These are phyloP conservation scores for Penicillium frequentans DNA, from an alignment of 2,329 filamentous ascomycete species.

Conservation along the genomic window DNA sequence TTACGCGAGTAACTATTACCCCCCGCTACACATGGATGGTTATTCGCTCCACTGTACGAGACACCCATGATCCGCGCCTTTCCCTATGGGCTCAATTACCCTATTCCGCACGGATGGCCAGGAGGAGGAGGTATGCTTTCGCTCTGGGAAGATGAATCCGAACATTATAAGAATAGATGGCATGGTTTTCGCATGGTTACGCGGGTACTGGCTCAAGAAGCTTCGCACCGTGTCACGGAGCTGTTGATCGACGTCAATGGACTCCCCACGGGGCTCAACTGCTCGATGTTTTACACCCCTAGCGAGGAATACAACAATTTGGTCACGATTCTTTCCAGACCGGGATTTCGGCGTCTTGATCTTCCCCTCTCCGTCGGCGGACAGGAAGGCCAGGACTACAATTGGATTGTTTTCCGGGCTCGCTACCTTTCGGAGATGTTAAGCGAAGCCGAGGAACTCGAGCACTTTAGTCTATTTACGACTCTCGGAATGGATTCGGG, in stretches of 20 bases:
- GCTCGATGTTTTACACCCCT: slow-evolving; percentile 27
- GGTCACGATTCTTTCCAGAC: slow-evolving; percentile 7
- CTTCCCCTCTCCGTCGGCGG: slow-evolving; percentile 1
- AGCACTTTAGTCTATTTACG: not conserved
- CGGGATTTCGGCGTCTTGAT: slow-evolving; percentile 8
- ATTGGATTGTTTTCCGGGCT: not conserved
- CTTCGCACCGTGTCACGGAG: slow-evolving; percentile 32
- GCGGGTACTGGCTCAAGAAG: slow-evolving; percentile 23
- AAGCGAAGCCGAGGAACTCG: slow-evolving; percentile 3
- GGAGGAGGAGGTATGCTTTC: not conserved
- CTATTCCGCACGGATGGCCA: slow-evolving; percentile 36
- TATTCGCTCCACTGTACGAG: slow-evolving; percentile 39
- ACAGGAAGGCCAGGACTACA: not conserved
- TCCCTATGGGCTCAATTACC: slow-evolving; percentile 42
- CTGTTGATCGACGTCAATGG: slow-evolving; percentile 35
- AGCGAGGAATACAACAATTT: slow-evolving; percentile 9
- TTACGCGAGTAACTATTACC: slow-evolving; percentile 42
- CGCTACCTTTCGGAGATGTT: slow-evolving; percentile 1
- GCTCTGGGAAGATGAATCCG: slow-evolving; percentile 7
- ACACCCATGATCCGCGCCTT: slow-evolving; percentile 47
- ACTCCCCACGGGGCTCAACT: slow-evolving; percentile 34
- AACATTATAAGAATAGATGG: slow-evolving; percentile 25
- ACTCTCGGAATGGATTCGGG: not conserved
- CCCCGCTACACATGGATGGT: slow-evolving; percentile 39
- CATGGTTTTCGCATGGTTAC: slow-evolving; percentile 35